Percentiles rank a stretch among this genome's conserved stretches.
Evolutionary conservation across 1,284 basidiomycete genomes (phyloP).

Genomic region (Fomitopsis pinicola): DNA sequence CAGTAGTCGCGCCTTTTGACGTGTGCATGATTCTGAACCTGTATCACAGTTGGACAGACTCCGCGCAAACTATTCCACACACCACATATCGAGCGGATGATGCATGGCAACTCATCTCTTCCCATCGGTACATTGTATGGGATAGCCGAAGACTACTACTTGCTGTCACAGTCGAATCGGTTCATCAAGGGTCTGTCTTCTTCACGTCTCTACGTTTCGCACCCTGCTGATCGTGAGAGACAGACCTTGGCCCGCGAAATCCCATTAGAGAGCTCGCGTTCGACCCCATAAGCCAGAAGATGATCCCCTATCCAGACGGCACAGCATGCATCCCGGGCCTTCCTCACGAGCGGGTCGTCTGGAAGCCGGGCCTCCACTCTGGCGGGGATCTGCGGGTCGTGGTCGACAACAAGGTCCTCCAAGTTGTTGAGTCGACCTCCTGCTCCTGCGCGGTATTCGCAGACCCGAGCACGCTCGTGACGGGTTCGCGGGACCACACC

Average conservation of each 20-base stretch:
- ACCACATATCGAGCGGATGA: conserved; percentile 75
- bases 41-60: conserved; percentile 75
- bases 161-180: conserved; percentile 53
- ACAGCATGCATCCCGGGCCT: conserved; percentile 55
- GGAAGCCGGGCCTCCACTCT: conserved; percentile 39
- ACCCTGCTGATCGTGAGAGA: not conserved
- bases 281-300: conserved; percentile 54
- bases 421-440: conserved; percentile 71
- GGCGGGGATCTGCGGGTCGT: conserved; percentile 56
- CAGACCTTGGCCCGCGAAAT: conserved; percentile 45
- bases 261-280: conserved; percentile 51
- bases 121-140: conserved; percentile 72
- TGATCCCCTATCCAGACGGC: conserved; percentile 63
- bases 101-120: conserved; percentile 65
- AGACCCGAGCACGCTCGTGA: conserved; percentile 66
- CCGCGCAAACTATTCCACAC: conserved; percentile 84
- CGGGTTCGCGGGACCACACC: conserved; percentile 73
- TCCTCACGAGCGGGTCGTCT: conserved; percentile 68
- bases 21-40: not conserved
- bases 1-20: conserved; percentile 15
- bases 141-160: conserved; percentile 72
- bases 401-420: conserved; percentile 60
- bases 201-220: conserved; percentile 4
- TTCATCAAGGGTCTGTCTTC: conserved; percentile 52
- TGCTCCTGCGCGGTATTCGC: conserved; percentile 77